Conservation (phyloP, 805 yeast genomes). For the Saccharomycopsis capsularis region DNA sequence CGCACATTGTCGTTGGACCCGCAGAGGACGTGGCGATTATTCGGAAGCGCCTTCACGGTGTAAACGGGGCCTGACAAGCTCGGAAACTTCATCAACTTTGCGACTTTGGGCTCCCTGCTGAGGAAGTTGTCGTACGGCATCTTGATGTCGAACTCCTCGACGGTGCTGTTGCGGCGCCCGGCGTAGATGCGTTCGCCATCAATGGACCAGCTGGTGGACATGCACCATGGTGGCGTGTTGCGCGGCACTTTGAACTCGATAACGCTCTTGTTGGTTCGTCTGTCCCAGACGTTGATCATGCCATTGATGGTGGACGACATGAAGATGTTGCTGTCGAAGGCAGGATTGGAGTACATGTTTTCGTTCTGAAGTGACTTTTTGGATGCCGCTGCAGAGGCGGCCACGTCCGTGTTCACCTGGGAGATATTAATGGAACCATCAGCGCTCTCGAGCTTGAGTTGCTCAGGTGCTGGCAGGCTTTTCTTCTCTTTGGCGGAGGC, state of each 20-base stretch:
- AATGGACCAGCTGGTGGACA: constrained; percentile 79
- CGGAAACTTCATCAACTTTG: constrained; percentile 66
- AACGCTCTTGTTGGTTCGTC: constrained; percentile 40
- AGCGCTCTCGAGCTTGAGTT: background rate
- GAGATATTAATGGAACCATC: background rate
- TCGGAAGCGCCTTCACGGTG: constrained; percentile 72
- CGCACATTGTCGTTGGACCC: constrained; percentile 89
- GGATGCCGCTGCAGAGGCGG: too few relatives aligned
- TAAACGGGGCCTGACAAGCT: constrained; percentile 87
- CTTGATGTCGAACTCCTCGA: constrained; percentile 66
- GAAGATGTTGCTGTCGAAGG: constrained; percentile 46
- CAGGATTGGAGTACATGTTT: constrained; percentile 1
- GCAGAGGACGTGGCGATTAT: constrained; percentile 69
- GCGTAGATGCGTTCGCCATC: constrained; percentile 74
- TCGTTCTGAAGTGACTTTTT: background rate
- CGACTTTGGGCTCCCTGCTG: constrained; percentile 40
- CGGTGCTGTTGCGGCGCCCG: constrained; percentile 84
- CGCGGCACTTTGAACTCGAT: constrained; percentile 47
- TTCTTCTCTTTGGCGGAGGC: constrained; percentile 14
- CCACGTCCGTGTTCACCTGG: background rate
- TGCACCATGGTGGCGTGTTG: constrained; percentile 90
- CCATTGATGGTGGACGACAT: constrained; percentile 84
- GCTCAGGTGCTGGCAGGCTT: background rate
- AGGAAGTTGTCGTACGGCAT: constrained; percentile 39
- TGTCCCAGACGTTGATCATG: constrained; percentile 74